A percentile compares a stretch with the other conserved stretches of the same genome.
phyloP scores from a whole-genome alignment of 2,329 filamentous ascomycete species.

The Neonectria sp. region DNA sequence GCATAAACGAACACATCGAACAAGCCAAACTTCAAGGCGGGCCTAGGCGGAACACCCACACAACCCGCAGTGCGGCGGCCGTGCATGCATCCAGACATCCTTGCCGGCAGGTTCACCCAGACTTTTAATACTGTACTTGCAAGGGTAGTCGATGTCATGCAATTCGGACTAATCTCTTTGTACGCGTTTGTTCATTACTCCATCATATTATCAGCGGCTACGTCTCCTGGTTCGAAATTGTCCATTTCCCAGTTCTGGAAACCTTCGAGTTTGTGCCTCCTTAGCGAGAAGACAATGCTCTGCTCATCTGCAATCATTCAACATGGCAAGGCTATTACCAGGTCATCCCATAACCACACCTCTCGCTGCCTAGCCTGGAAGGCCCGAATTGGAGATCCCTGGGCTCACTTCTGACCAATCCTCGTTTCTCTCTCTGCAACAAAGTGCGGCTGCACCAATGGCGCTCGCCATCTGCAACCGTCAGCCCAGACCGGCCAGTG shows the following conservation, averaged over 20 bases:
- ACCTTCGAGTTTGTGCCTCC: conserved; percentile 12
- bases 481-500: conserved; percentile 43
- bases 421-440: conserved; percentile 18
- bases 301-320: conserved; percentile 16
- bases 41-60: conserved; percentile 34
- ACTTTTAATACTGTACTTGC: conserved; percentile 28
- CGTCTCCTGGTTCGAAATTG: conserved; percentile 25
- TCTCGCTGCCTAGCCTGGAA: conserved; percentile 5
- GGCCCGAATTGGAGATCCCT: conserved; percentile 21
- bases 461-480: conserved; percentile 40
- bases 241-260: conserved; percentile 9
- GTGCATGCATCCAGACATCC: conserved; percentile 40
- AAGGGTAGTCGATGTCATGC: conserved; percentile 36
- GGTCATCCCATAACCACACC: conserved; percentile 4
- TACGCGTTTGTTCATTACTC: conserved; percentile 25
- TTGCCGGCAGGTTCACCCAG: conserved; percentile 40
- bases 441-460: conserved; percentile 40
- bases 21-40: conserved; percentile 37
- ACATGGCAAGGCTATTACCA: background rate
- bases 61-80: conserved; percentile 35
- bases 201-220: conserved; percentile 36
- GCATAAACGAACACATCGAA: conserved; percentile 29
- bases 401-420: conserved; percentile 24
- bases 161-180: conserved; percentile 30
- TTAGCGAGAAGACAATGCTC: background rate